Percentiles rank a stretch among this genome's conserved stretches.
phyloP scores from a whole-genome alignment of 768 basidiomycete genomes.

The Boletus huronensis region DNA sequence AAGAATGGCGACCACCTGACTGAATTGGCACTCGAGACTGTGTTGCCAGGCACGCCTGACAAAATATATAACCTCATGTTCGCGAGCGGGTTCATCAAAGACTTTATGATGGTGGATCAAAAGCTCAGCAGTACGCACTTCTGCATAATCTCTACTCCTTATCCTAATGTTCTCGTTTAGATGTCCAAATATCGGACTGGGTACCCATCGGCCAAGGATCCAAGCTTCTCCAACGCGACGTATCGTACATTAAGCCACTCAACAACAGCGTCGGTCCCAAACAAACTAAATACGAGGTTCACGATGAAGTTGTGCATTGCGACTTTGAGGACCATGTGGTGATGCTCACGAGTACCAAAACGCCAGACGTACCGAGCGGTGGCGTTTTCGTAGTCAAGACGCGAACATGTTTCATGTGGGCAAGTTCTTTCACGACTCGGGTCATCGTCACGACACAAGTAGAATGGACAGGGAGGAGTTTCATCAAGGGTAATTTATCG shows the following conservation, averaged over 20 bases:
- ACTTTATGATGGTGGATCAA: slow-evolving; percentile 87
- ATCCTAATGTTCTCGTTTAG: slow-evolving; percentile 38
- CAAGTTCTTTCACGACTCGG: slow-evolving; percentile 67
- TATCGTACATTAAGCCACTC: slow-evolving; percentile 96
- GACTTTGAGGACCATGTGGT: slow-evolving; percentile 83
- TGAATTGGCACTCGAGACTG: slow-evolving; percentile 72
- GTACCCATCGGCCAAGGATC: slow-evolving; percentile 58
- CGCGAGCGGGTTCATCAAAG: slow-evolving; percentile 91
- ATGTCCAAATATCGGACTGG: slow-evolving; percentile 97
- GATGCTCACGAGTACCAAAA: slow-evolving; percentile 85
- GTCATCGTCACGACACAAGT: slow-evolving; percentile 88
- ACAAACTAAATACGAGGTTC: slow-evolving; percentile 93
- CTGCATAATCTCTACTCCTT: no score
- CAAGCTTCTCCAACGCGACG: slow-evolving; percentile 76
- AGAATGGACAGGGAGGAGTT: slow-evolving; percentile 95
- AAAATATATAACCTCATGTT: slow-evolving; percentile 96
- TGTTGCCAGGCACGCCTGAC: slow-evolving; percentile 89
- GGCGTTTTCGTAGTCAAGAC: slow-evolving; percentile 93
- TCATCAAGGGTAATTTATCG: slow-evolving; percentile 74
- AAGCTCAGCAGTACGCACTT: slow-evolving; percentile 73
- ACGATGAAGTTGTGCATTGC: slow-evolving; percentile 74
- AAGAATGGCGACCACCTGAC: slow-evolving; percentile 63
- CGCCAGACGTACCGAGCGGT: slow-evolving; percentile 94
- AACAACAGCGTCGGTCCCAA: slow-evolving; percentile 86
- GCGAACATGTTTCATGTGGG: slow-evolving; percentile 93